Evolutionary conservation across 2,329 filamentous ascomycete species (phyloP).

Genomic region (Fusarium anthophilum): DNA sequence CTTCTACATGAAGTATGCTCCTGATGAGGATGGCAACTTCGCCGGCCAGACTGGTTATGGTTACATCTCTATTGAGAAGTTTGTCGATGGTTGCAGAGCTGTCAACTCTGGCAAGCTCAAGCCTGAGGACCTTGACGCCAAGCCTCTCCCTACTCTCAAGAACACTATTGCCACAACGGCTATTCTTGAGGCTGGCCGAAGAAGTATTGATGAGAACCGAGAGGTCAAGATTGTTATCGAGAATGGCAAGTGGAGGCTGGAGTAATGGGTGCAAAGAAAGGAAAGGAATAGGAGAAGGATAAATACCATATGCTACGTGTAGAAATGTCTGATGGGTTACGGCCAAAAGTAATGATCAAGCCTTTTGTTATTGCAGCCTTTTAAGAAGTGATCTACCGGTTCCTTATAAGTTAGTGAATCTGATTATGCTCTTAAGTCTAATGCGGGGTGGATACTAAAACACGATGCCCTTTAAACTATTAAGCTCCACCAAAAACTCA

Average conservation of each 20-base stretch:
- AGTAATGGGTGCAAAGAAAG: slow-evolving; percentile 44
- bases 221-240: slow-evolving; percentile 77
- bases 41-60: slow-evolving; percentile 91
- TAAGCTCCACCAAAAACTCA: slow-evolving; percentile 36
- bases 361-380: not conserved
- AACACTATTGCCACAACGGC: slow-evolving; percentile 94
- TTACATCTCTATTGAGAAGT: slow-evolving; percentile 95
- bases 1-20: slow-evolving; percentile 95
- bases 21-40: slow-evolving; percentile 95
- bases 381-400: not conserved
- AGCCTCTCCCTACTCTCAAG: slow-evolving; percentile 82
- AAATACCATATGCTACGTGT: slow-evolving; percentile 13
- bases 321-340: slow-evolving; percentile 20
- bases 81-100: slow-evolving; percentile 84
- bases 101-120: slow-evolving; percentile 79
- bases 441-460: slow-evolving; percentile 26
- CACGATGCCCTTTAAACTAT: slow-evolving; percentile 3
- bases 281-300: not conserved
- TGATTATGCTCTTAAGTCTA: not conserved
- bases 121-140: slow-evolving; percentile 79
- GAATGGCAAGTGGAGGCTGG: slow-evolving; percentile 73
- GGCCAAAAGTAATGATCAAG: slow-evolving; percentile 29
- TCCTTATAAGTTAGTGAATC: not conserved
- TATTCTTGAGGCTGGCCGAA: slow-evolving; percentile 86
- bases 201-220: slow-evolving; percentile 84